Evolutionary conservation across 768 basidiomycete species (phyloP).

Genomic region (Chalciporus piperatus): DNA sequence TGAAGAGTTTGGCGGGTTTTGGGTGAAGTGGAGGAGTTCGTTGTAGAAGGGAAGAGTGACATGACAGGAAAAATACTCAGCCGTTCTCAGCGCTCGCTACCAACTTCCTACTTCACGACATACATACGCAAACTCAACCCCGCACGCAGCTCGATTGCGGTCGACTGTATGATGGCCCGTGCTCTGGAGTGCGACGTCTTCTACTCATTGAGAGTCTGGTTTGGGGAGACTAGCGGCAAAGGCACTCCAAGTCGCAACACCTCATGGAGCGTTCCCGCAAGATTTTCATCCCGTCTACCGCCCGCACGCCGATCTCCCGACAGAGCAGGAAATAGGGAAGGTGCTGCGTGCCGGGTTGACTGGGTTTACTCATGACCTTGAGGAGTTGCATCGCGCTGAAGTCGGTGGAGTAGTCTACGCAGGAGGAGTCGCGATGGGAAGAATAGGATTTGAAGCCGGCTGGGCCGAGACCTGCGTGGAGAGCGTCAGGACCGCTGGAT

Average conservation of each 20-base stretch:
- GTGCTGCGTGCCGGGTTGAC: constrained; percentile 58
- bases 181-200: no score
- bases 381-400: constrained; percentile 80
- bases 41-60: constrained; percentile 23
- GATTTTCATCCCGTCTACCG: no score
- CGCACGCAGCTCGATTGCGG: no score
- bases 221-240: no score
- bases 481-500: constrained; percentile 43
- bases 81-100: no score
- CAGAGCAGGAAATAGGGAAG: constrained; percentile 81
- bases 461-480: constrained; percentile 57
- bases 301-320: constrained; percentile 77
- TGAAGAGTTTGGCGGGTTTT: constrained; percentile 9
- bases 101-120: background rate
- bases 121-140: background rate
- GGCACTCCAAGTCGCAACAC: no score
- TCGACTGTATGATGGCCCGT: no score
- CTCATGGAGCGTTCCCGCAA: no score
- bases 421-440: constrained; percentile 14
- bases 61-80: constrained; percentile 8
- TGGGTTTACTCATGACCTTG: constrained; percentile 77
- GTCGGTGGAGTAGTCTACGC: constrained; percentile 55
- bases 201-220: no score
- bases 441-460: constrained; percentile 63
- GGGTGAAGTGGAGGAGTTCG: constrained; percentile 18